Base-by-base conservation (phyloP, 1,284 basidiomycete genomes). In the Leccinum insolens region DNA sequence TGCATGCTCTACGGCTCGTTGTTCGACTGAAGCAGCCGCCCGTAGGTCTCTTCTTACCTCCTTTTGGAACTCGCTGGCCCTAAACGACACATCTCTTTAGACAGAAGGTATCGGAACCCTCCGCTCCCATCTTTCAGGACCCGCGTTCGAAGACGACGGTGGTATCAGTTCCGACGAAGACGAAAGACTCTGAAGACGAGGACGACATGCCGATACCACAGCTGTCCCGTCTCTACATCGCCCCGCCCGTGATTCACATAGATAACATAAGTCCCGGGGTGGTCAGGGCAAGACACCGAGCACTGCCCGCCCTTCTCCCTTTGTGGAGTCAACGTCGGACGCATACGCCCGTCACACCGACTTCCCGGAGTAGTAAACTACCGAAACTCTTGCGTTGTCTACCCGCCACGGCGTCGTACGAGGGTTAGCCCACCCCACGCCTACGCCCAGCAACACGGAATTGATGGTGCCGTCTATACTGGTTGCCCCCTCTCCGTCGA, bases 51-150 rank as follows among this genome's bases (percentile, higher is more conserved):
- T 44, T 65, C 52, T 44, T 65, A 4, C 7, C 17, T 46, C 63
- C 41, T 60, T 65, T 67, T 65, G 66, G 8, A 61, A 37, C 12
- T 49, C 22, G 17, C 5, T 62, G 4, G 22, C 8, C 25, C 28
- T 55, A 14, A 67, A 41, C n/a, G 3, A 31, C 39, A 34, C 60
- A 49, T 60, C 55, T 58, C 37, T 66, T 20, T 75, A 96, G 94
- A 94, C 95, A 20, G 89, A 94, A 80, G 94, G 95, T 17, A 91
- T 97, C 46, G 95, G 95, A 63, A 97, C 95, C 0, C 82, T 95
- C 65, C 89, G 91, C 52, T 91, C 90, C 3, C 82, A 89, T 73
- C 82, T 86, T n/a, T 79, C 75, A 1, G 86, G 83, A 8, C 86
- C 86, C 2, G 84, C 82, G 28, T 88, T 87, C 70, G 85, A 89